Evolutionary conservation across 2,329 filamentous ascomycete genomes (phyloP), one percentile per base, ranked within the genome.

Genomic region (Teratosphaeria pseudoeucalypti): DNA sequence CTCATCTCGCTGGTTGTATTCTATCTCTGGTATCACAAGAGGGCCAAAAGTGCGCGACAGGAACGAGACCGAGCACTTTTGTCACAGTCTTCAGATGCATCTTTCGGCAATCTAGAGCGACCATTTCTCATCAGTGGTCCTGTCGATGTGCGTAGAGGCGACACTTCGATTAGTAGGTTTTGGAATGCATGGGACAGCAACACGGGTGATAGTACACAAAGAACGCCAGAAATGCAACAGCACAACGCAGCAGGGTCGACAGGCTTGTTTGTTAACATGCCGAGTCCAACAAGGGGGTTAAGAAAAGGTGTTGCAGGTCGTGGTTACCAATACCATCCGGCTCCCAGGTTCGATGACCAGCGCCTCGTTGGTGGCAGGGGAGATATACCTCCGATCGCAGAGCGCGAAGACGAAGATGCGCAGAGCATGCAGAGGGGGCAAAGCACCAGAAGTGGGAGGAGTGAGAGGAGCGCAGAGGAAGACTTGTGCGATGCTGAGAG

Each of bases 321-420:
- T 56, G 68, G 67, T 32, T 74, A 75, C 54, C 66, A 66, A 37
- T 74, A 73, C 57, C 74, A 74, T 54, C 65, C 70, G 16, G 65
- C 72, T 3, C 73, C 75, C 23, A 70, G 73, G 53, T 81, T 79
- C 64, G 78, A 81, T 34, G 79, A 81, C 56, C 74, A 72, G 52
- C 75, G 80, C 56, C 71, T 77, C 34, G 78, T 74, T 59, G 76
- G 79, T 19, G 77, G 77, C 7, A 78, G 80, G 34, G 79, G 79
- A 2, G 74, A 77, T 27, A 86, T 86, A 29, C 83, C 85, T 67
- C 82, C 83, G 0, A 87, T 87, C 54, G 83, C 85, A 43, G 82
- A 85, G 67, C 73, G 79, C 12, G 84, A 86, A 60, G 84, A 85
- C 62, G 81, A 84, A 56, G 55, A 60, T 12, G 32, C 23, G 34